A percentile compares a stretch with the other conserved stretches of the same genome.
These are phyloP conservation scores for Erodium moschatum DNA, from an alignment of 441 rosid species.

Conservation along the genomic window DNA sequence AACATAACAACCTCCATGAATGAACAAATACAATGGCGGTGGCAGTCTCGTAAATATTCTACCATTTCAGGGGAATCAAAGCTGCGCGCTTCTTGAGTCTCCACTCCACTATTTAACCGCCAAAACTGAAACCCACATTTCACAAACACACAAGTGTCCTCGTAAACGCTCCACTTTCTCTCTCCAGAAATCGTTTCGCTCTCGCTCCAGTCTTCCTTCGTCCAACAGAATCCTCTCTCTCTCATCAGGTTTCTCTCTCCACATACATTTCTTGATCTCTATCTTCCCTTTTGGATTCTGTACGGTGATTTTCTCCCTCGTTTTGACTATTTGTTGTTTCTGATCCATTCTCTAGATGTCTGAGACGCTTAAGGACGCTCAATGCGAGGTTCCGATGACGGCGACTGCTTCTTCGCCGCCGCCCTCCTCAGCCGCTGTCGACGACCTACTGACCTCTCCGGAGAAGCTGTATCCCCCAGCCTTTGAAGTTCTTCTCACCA, in stretches of 20 bases:
- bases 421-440: background rate
- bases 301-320: background rate
- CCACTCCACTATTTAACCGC: background rate
- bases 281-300: background rate
- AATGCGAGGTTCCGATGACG: background rate
- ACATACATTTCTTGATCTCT: slow-evolving; percentile 1
- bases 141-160: background rate
- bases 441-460: background rate
- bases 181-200: background rate
- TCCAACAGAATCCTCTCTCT: slow-evolving; percentile 4
- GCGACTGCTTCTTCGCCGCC: background rate
- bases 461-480: background rate
- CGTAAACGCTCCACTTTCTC: too few relatives aligned
- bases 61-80: background rate
- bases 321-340: background rate
- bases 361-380: background rate
- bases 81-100: background rate
- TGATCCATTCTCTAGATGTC: background rate
- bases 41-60: background rate
- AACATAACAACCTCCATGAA: background rate
- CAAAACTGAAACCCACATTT: background rate
- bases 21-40: background rate
- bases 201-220: background rate
- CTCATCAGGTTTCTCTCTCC: slow-evolving; percentile 1
- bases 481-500: slow-evolving; percentile 1